Conservation (phyloP, 176 grass and related monocot species). For the Oryza meridionalis region DNA sequence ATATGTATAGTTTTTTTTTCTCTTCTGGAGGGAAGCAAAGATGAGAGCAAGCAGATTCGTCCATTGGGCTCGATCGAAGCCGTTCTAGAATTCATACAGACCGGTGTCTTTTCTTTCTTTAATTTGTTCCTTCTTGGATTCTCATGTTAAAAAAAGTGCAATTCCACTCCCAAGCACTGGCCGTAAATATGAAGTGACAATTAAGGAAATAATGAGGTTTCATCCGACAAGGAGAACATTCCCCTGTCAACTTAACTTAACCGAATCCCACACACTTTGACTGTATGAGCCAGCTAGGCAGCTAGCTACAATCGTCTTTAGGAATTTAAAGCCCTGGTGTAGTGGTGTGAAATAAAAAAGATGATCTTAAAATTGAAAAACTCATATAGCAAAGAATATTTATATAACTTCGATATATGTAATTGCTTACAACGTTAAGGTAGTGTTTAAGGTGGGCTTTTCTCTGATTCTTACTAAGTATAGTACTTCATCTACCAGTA, state of each 20-base stretch:
- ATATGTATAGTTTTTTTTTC: neutral
- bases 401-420: no score
- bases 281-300: neutral
- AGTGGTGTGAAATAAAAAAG: no score
- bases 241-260: neutral
- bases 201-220: neutral
- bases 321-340: no score
- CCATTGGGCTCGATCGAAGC: no score
- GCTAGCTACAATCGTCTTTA: neutral
- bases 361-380: no score
- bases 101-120: neutral
- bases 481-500: neutral
- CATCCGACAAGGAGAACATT: conserved; percentile 1
- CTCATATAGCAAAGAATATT: no score
- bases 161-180: neutral
- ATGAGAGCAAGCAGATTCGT: no score
- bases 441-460: no score
- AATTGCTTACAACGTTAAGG: no score
- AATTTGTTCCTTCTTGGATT: neutral
- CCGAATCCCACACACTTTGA: neutral
- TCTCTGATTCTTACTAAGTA: no score
- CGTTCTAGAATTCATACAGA: no score
- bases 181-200: neutral
- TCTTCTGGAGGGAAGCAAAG: neutral
- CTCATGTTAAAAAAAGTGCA: neutral